phyloP scores from a whole-genome alignment of 2,329 filamentous ascomycete genomes.

The Ambrosiella xylebori region DNA sequence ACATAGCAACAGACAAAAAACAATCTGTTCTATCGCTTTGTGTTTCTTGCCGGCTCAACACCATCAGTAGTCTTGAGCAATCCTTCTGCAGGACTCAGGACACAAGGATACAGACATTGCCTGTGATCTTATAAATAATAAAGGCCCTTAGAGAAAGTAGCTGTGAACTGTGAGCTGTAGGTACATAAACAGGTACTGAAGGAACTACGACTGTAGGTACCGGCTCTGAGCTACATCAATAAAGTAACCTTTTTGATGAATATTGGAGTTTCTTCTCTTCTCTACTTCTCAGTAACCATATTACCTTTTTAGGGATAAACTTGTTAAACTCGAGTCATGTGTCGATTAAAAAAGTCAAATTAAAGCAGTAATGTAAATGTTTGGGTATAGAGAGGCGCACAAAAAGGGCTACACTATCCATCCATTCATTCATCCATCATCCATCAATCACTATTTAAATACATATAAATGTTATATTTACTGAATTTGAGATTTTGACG shows the following conservation, averaged over 20 bases:
- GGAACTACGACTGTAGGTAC: neutral
- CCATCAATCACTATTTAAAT: neutral
- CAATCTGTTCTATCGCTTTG: too few species aligned
- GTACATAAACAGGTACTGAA: neutral
- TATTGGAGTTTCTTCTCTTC: neutral
- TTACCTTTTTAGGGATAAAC: neutral
- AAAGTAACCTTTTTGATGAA: neutral
- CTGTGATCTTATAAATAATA: neutral
- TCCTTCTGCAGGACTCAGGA: neutral
- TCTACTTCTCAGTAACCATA: neutral
- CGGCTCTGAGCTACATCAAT: neutral
- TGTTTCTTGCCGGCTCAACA: too few species aligned
- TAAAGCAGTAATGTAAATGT: neutral
- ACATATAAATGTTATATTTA: neutral
- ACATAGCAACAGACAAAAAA: too few species aligned
- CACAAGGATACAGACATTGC: neutral
- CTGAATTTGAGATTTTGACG: neutral
- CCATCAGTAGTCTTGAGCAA: too few species aligned
- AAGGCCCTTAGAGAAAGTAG: neutral
- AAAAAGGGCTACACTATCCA: neutral
- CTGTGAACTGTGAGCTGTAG: neutral
- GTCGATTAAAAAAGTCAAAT: neutral
- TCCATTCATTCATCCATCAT: too few species aligned
- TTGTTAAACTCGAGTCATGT: neutral
- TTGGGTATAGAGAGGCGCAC: neutral